A percentile compares a stretch with the other conserved stretches of the same genome.
These are phyloP conservation scores for Leavenworthia alabamica DNA, from an alignment of 345 rosid genomes.

Conservation along the genomic window DNA sequence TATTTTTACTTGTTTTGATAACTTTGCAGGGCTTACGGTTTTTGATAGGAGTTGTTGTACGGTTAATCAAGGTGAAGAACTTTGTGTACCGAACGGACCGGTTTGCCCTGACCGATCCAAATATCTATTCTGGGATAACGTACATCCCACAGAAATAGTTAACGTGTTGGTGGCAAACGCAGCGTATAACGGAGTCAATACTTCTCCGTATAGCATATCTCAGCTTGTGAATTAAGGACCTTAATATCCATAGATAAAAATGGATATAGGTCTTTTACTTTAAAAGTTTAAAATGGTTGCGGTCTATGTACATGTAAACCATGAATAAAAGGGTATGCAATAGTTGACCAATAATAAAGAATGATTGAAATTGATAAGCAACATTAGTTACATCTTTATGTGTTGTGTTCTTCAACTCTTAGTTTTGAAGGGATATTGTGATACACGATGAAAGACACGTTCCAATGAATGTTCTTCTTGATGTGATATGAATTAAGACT, in stretches of 20 bases:
- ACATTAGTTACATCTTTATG: neutral
- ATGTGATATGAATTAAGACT: neutral
- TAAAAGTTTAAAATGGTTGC: neutral
- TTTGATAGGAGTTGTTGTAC: constrained; percentile 28
- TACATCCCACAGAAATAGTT: constrained; percentile 40
- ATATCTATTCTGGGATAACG: constrained; percentile 46
- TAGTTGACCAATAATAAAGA: neutral
- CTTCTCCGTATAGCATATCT: constrained; percentile 13
- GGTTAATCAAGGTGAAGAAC: constrained; percentile 18
- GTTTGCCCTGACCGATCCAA: constrained; percentile 35
- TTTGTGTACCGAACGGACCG: constrained; percentile 23
- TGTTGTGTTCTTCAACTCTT: neutral
- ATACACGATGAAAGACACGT: neutral
- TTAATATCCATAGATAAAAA: neutral
- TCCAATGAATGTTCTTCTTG: neutral
- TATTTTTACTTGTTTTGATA: neutral
- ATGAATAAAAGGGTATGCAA: neutral
- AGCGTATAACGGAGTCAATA: constrained; percentile 6
- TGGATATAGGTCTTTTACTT: neutral
- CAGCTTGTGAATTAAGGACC: constrained; percentile 6
- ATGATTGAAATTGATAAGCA: neutral
- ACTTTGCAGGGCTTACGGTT: constrained; percentile 27
- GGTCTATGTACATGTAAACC: neutral
- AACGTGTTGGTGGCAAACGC: constrained; percentile 21
- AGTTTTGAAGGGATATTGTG: too few relatives aligned